Conservation (phyloP, 768 basidiomycete genomes). For the Tylopilus subfusipes region DNA sequence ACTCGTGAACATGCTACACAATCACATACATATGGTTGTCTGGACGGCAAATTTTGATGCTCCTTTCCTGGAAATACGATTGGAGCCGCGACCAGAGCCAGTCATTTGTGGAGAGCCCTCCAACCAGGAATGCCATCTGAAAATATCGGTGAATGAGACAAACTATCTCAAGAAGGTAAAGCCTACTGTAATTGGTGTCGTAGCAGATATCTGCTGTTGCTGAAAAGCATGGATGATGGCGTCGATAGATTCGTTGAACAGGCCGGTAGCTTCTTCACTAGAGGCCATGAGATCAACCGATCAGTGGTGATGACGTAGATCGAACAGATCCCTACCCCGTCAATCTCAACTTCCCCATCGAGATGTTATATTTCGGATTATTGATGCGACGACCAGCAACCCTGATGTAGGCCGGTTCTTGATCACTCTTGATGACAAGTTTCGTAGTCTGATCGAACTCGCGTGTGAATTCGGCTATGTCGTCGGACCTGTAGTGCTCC, state of each 20-base stretch:
- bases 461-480: conserved; percentile 1
- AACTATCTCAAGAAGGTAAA: background rate
- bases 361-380: background rate
- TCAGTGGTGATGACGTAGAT: background rate
- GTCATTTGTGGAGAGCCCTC: conserved; percentile 2
- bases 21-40: background rate
- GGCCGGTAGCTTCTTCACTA: conserved; percentile 11
- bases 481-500: background rate
- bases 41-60: background rate
- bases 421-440: background rate
- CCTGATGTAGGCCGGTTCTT: conserved; percentile 5
- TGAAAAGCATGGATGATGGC: conserved; percentile 12
- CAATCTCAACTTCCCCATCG: conserved; percentile 7
- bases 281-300: background rate
- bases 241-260: conserved; percentile 8
- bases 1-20: background rate
- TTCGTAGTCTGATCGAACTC: background rate
- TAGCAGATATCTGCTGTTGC: conserved; percentile 3
- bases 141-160: background rate
- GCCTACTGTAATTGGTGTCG: conserved; percentile 2
- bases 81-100: background rate
- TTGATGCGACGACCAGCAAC: conserved; percentile 1
- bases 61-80: conserved; percentile 6
- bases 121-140: conserved; percentile 15
- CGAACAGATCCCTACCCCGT: conserved; percentile 8